Base-by-base conservation (phyloP, 208 protist genomes). In the Tritrichomonas foetus region DNA sequence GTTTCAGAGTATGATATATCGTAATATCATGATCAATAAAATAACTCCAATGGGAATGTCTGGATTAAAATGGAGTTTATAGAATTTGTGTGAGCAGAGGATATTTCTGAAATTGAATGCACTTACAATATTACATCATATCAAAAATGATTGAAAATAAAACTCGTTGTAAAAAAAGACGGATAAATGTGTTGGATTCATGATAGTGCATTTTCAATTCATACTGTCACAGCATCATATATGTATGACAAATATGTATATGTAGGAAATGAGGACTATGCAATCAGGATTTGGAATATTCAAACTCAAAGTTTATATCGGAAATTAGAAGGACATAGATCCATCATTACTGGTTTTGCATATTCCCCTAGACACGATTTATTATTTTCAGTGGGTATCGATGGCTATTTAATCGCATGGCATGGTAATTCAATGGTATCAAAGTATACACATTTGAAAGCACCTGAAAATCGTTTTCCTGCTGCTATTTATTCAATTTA, bases 171-270 rank as follows among this genome's bases (percentile, higher is more conserved):
- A n/a, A n/a, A n/a, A n/a, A n/a, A n/a, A n/a, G n/a, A n/a, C n/a
- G n/a, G n/a, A n/a, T n/a, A 75, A 25, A 75, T 75, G 69, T 47
- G 69, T 75, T 75, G 69, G 69, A 36, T 75, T 20, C 44, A 47
- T 20, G 69, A 75, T 41, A 47, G 33, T 75, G 69, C 69, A 47
- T 75, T 75, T 75, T 75, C 69, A 16, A 75, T 75, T 16, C 69
- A 75, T 44, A 75, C 36, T 44, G 41, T 36, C 1, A 75, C 69
- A 13, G 69, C 69, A 33, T 47, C 33, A 20, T 36, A 47, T 75
- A 27, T 47, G 69, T 75, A 75, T n/a, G 69, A 75, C 33, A 75
- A 75, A 44, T 75, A 75, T 75, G 33, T 75, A 11, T 75, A 75
- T 41, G 69, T 75, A 20, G 69, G 69, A 11, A 75, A 75, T 44